Evolutionary conservation across 805 yeast species (phyloP).

Genomic region (Saccharomycopsis amapae): DNA sequence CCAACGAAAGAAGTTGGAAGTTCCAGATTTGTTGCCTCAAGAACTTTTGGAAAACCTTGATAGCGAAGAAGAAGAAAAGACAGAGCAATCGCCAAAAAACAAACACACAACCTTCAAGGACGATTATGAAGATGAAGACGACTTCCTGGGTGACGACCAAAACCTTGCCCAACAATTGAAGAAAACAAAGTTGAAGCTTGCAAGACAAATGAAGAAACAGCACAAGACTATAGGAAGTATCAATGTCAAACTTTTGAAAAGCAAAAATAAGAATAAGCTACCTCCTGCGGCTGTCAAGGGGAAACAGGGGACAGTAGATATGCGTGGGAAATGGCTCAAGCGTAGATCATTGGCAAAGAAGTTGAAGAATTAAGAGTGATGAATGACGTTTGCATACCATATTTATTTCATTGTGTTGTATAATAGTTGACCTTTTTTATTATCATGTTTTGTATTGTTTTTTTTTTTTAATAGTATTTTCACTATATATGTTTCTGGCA

Average conservation of each 20-base stretch:
- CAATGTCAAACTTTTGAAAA: constrained; percentile 12
- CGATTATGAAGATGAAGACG: constrained; percentile 10
- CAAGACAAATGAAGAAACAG: constrained; percentile 3
- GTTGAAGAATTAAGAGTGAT: no score
- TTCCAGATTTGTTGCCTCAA: constrained; percentile 16
- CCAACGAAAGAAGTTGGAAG: neutral
- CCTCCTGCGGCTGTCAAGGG: constrained; percentile 11
- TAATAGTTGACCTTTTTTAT: no score
- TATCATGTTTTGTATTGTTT: no score
- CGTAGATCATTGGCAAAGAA: constrained; percentile 15
- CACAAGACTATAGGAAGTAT: constrained; percentile 7
- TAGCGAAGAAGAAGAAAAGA: neutral
- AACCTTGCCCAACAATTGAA: constrained; percentile 1
- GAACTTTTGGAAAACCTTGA: constrained; percentile 6
- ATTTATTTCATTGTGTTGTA: no score
- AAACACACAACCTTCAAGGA: constrained; percentile 3
- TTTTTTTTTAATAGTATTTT: neutral
- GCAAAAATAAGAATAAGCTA: constrained; percentile 1
- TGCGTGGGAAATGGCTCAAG: constrained; percentile 17
- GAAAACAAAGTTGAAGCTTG: constrained; percentile 5
- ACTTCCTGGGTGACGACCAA: constrained; percentile 1
- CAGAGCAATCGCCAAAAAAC: neutral
- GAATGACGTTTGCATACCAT: no score
- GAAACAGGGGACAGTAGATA: neutral
- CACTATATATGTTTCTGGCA: no score